These are phyloP conservation scores for Globisporangium apiculatum DNA, from an alignment of 352 stramenopile species.

Conservation along the genomic window DNA sequence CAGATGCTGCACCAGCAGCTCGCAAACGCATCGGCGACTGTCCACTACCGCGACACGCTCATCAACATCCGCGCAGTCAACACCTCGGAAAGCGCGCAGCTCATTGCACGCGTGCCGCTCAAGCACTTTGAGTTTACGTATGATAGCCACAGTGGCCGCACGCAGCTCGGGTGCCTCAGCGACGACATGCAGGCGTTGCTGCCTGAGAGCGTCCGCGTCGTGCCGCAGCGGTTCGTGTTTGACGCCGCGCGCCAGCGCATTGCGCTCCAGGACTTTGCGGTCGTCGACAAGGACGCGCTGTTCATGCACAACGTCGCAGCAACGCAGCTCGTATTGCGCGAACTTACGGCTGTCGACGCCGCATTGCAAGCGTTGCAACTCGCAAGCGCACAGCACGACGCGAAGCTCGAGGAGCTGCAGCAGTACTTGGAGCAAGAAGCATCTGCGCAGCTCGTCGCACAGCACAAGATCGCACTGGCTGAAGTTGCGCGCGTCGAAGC, in stretches of 20 bases:
- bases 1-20: slow-evolving; percentile 9
- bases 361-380: slow-evolving; percentile 26
- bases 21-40: slow-evolving; percentile 3
- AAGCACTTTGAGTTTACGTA: slow-evolving; percentile 79
- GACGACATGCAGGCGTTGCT: slow-evolving; percentile 46
- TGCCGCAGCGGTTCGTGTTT: slow-evolving; percentile 49
- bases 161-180: slow-evolving; percentile 66
- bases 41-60: slow-evolving; percentile 40
- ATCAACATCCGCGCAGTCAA: slow-evolving; percentile 38
- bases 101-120: slow-evolving; percentile 42
- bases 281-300: slow-evolving; percentile 84
- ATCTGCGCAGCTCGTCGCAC: slow-evolving; percentile 49
- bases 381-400: slow-evolving; percentile 23
- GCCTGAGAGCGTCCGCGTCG: slow-evolving; percentile 65
- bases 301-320: slow-evolving; percentile 91
- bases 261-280: slow-evolving; percentile 72
- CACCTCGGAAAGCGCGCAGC: slow-evolving; percentile 31
- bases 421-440: slow-evolving; percentile 55
- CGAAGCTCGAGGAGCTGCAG: slow-evolving; percentile 32
- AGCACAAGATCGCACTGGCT: slow-evolving; percentile 48
- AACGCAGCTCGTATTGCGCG: slow-evolving; percentile 74
- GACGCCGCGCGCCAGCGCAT: slow-evolving; percentile 47
- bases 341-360: slow-evolving; percentile 19
- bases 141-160: slow-evolving; percentile 58
- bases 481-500: slow-evolving; percentile 26